These are phyloP conservation scores for Trypanosoma caninum DNA, from an alignment of 208 protist genomes.

Conservation along the genomic window DNA sequence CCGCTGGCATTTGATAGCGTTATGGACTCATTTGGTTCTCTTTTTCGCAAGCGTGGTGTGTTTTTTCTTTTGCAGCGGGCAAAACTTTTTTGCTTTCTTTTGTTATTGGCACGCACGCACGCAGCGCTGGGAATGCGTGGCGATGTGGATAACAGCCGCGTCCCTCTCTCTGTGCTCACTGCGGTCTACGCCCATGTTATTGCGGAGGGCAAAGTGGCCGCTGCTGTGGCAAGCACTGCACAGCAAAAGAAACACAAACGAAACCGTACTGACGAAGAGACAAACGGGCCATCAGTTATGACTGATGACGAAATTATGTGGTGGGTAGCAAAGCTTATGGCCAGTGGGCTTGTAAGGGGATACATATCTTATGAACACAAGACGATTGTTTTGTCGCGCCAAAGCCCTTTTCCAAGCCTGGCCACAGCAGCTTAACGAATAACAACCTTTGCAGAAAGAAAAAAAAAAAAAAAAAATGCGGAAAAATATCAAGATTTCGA, in stretches of 20 bases:
- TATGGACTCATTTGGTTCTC: conserved; percentile 39
- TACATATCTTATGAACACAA: conserved; percentile 86
- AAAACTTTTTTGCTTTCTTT: conserved; percentile 56
- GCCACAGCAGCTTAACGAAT: not conserved
- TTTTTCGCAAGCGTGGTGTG: conserved; percentile 63
- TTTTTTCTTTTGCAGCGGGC: conserved; percentile 64
- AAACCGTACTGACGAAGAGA: conserved; percentile 14
- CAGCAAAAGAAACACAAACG: conserved; percentile 7
- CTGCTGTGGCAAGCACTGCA: not conserved
- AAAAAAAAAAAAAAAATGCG: conserved; percentile 9
- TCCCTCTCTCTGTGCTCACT: conserved; percentile 53
- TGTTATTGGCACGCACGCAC: conserved; percentile 59
- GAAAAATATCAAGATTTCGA: not conserved
- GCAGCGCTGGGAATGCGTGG: conserved; percentile 35
- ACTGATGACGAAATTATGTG: conserved; percentile 64
- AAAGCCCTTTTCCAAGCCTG: conserved; percentile 59
- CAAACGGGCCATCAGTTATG: conserved; percentile 22
- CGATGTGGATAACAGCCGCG: conserved; percentile 63
- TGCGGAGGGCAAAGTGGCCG: conserved; percentile 11
- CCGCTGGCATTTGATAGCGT: conserved; percentile 38
- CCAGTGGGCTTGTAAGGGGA: conserved; percentile 56
- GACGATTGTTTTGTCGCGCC: conserved; percentile 72
- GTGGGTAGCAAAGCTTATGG: conserved; percentile 70
- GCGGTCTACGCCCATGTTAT: conserved; percentile 42
- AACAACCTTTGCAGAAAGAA: not conserved